Evolutionary conservation across 208 protist species (phyloP), one percentile per base, ranked within the genome.

Genomic region (Leptomonas pyrrhocoris): DNA sequence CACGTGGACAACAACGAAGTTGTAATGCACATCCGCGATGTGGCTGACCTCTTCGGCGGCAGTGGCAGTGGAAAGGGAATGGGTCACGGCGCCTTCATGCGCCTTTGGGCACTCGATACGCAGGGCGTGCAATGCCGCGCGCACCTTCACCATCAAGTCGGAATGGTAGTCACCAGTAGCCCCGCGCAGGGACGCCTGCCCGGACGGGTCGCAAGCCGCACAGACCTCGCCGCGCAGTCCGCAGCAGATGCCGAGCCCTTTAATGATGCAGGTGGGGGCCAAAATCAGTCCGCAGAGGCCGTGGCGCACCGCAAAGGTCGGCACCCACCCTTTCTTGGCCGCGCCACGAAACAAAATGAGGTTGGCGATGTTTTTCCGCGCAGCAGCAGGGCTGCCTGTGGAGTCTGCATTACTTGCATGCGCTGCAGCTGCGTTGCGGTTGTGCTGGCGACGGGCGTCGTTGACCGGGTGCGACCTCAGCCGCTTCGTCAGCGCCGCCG

Each of bases 181-280:
- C 2, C 84, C 81, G 42, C 31, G 58, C 40, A 79, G 60, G 21
- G 67, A 67, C n/a, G 36, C 48, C 38, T 48, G 48, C 18, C 59
- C 72, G 15, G 58, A 66, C 2, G 55, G 53, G 60, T 74, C 55
- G 65, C 66, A 74, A 19, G 60, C 61, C 31, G 27, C 31, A 38
- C 72, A 68, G 23, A 58, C 64, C 30, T 56, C 54, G 11, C 55
- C 50, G 30, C 55, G 58, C 38, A 92, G 67, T 2, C 84, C 87
- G 46, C 87, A 92, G 74, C 81, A 88, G 46, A 79, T 75, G 15
- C 79, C 87, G 6, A 92, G 70, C 0, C 87, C 87, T 55, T 76
- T 82, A 56, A 92, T 92, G 50, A 92, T 90, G 65, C 87, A 92
- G 16, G 87, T 92, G 23, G 87, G 84, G 5, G 83, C 79, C 28